A percentile compares a stretch with the other conserved stretches of the same genome.
phyloP scores from a whole-genome alignment of 169 alveolate genomes.

The Eimeria sp. region DNA sequence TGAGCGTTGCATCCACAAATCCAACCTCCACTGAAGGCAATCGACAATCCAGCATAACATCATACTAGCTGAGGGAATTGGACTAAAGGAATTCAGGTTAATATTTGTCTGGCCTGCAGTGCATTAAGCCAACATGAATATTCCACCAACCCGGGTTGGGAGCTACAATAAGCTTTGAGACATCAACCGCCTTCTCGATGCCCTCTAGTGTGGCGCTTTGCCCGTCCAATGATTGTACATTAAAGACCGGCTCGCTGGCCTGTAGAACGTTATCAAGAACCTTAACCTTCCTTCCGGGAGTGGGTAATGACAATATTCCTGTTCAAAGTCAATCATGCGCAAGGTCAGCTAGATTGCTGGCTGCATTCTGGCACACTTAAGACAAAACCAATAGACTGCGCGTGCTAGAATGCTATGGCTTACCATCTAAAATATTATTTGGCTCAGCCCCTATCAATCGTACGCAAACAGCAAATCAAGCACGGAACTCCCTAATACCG shows the following conservation, averaged over 20 bases:
- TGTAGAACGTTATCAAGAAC: constrained; percentile 23
- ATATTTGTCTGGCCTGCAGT: neutral
- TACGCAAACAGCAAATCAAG: neutral
- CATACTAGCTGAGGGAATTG: neutral
- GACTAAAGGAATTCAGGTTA: neutral
- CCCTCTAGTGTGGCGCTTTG: constrained; percentile 11
- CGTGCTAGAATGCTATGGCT: neutral
- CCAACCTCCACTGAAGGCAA: constrained; percentile 59
- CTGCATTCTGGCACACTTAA: neutral
- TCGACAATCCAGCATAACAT: neutral
- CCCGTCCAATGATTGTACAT: constrained; percentile 33
- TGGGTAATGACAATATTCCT: constrained; percentile 7
- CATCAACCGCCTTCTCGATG: constrained; percentile 12
- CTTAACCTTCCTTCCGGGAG: constrained; percentile 63
- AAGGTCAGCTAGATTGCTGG: neutral
- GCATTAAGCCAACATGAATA: neutral
- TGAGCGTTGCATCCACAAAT: constrained; percentile 52
- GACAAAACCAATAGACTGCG: neutral
- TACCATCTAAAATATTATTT: constrained; percentile 32
- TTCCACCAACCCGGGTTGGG: constrained; percentile 24
- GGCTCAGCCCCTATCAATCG: neutral
- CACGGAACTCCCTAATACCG: neutral
- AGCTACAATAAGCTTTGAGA: constrained; percentile 1
- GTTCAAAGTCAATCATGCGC: neutral
- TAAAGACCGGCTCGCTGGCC: constrained; percentile 49